These are phyloP conservation scores for Fraxinus paxiana DNA, from an alignment of 305 asterid species.

Conservation along the genomic window DNA sequence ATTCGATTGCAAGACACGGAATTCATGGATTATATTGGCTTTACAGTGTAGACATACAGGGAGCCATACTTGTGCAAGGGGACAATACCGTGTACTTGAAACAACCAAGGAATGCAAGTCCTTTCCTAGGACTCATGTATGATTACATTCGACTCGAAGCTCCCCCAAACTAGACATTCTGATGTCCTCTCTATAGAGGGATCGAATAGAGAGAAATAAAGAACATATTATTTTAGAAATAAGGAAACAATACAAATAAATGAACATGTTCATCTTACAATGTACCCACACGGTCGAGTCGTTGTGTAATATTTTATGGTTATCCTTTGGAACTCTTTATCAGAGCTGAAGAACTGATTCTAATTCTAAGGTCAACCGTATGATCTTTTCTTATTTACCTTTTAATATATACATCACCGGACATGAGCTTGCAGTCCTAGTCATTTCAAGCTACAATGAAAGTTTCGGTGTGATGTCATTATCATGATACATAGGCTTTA, in stretches of 20 bases:
- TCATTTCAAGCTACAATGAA: too few species aligned
- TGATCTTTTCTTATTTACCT: too few species aligned
- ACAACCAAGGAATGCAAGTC: slow-evolving; percentile 36
- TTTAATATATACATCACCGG: too few species aligned
- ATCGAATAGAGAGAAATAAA: not conserved
- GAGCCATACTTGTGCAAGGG: slow-evolving; percentile 48
- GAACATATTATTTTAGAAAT: not conserved
- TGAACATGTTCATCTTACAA: not conserved
- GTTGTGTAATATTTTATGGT: too few species aligned
- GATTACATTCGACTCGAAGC: slow-evolving; percentile 44
- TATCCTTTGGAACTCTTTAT: too few species aligned
- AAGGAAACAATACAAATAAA: not conserved
- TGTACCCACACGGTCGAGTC: not conserved
- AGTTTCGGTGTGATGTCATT: too few species aligned
- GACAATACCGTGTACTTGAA: slow-evolving; percentile 45
- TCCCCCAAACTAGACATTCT: slow-evolving; percentile 24
- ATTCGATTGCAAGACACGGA: slow-evolving; percentile 91
- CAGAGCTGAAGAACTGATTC: too few species aligned
- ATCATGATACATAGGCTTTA: too few species aligned
- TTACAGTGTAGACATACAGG: slow-evolving; percentile 52
- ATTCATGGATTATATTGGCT: slow-evolving; percentile 85
- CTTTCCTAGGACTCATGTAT: slow-evolving; percentile 41
- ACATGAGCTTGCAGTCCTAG: too few species aligned
- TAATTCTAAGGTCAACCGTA: too few species aligned
- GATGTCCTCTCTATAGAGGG: not conserved